Percentiles rank a stretch among this genome's conserved stretches.
Evolutionary conservation across 2,329 filamentous ascomycete genomes (phyloP).

Genomic region (Endoconidiophora polonica): DNA sequence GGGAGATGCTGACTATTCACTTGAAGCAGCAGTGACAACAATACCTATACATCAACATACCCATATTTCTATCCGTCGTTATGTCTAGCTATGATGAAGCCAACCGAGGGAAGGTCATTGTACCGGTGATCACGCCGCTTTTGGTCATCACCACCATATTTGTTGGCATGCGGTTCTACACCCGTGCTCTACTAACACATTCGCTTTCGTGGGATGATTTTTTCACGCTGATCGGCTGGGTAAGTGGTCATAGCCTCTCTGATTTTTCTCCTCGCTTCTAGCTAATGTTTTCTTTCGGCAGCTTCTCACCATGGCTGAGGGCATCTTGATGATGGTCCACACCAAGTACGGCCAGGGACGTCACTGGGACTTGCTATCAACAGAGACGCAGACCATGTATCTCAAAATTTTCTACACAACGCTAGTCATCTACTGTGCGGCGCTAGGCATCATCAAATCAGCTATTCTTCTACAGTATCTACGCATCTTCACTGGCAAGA

Average conservation of each 20-base stretch:
- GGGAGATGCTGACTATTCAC: no score
- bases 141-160: conserved; percentile 1
- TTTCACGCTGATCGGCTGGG: conserved; percentile 2
- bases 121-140: conserved; percentile 5
- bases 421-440: conserved; percentile 16
- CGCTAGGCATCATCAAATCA: conserved; percentile 16
- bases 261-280: no score
- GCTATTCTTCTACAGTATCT: conserved; percentile 19
- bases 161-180: conserved; percentile 11
- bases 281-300: background rate
- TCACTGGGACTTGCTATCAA: conserved; percentile 8
- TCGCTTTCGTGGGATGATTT: conserved; percentile 10
- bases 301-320: conserved; percentile 8
- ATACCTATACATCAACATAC: background rate
- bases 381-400: conserved; percentile 2
- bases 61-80: background rate
- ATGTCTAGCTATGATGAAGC: background rate
- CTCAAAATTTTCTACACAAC: conserved; percentile 15
- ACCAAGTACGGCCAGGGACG: conserved; percentile 7
- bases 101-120: conserved; percentile 1
- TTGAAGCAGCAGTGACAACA: no score
- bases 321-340: conserved; percentile 11
- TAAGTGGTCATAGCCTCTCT: background rate
- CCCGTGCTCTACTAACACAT: conserved; percentile 4
- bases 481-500: conserved; percentile 14